Evolutionary conservation across 768 basidiomycete species (phyloP).

Genomic region (Termitomyces sp.): DNA sequence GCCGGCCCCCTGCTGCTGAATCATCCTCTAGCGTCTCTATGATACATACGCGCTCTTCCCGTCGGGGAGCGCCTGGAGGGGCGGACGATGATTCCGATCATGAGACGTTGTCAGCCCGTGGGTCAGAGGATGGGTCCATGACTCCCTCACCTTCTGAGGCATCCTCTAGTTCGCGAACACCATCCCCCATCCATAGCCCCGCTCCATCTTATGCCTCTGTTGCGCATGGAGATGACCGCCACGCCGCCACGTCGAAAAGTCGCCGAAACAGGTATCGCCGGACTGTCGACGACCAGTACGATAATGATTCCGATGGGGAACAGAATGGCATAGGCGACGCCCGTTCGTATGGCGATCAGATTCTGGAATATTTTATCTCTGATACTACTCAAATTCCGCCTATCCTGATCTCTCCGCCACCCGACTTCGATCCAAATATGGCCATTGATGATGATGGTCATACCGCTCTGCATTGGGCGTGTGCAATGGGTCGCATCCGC

Average conservation of each 20-base stretch:
- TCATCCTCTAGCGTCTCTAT: conserved; percentile 30
- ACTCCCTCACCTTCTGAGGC: conserved; percentile 85
- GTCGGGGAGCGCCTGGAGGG: conserved; percentile 47
- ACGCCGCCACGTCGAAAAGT: conserved; percentile 29
- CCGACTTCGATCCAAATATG: conserved; percentile 93
- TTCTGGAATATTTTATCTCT: conserved; percentile 98
- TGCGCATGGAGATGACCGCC: conserved; percentile 38
- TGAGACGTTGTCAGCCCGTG: conserved; percentile 64
- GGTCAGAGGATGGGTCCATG: conserved; percentile 87
- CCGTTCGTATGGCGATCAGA: conserved; percentile 88
- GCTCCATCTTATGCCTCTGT: conserved; percentile 45
- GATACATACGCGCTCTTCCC: conserved; percentile 60
- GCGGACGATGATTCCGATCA: conserved; percentile 59
- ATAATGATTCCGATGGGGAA: conserved; percentile 45
- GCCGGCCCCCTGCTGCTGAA: conserved; percentile 42
- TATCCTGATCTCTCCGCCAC: conserved; percentile 82
- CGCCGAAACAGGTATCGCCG: conserved; percentile 50
- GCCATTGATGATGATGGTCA: conserved; percentile 98
- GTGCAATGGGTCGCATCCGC: conserved; percentile 96
- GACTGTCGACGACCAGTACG: conserved; percentile 44
- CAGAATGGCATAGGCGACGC: conserved; percentile 51
- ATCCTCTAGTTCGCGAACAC: conserved; percentile 88
- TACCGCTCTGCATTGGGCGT: conserved; percentile 97
- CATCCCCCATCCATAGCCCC: conserved; percentile 78
- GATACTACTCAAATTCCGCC: conserved; percentile 91